phyloP scores from a whole-genome alignment of 2,329 filamentous ascomycete genomes.

The Monilinia vaccinii-corymbosi region DNA sequence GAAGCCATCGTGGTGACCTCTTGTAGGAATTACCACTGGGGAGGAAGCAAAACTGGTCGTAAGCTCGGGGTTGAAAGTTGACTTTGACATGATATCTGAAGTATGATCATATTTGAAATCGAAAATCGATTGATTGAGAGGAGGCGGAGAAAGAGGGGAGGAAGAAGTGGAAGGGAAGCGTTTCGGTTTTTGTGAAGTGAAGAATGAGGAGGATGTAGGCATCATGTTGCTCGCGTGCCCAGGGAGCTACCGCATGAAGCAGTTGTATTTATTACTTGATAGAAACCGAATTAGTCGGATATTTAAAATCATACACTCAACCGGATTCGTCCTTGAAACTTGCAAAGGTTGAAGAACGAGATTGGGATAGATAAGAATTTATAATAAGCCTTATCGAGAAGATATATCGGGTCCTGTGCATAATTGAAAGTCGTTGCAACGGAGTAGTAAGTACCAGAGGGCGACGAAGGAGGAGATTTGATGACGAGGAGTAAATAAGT shows the following conservation, averaged over 20 bases:
- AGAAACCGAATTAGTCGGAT: background rate
- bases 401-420: background rate
- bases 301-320: slow-evolving; percentile 1
- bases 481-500: background rate
- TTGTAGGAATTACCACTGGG: slow-evolving; percentile 21
- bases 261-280: slow-evolving; percentile 9
- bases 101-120: background rate
- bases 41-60: background rate
- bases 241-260: slow-evolving; percentile 7
- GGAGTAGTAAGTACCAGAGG: no score
- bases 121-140: background rate
- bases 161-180: background rate
- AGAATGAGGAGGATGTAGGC: slow-evolving; percentile 8
- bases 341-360: background rate
- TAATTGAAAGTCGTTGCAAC: no score
- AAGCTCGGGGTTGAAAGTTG: background rate
- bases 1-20: slow-evolving; percentile 17
- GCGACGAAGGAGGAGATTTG: background rate
- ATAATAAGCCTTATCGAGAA: background rate
- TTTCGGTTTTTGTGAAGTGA: slow-evolving; percentile 5
- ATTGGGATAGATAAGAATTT: background rate
- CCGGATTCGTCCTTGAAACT: slow-evolving; percentile 1
- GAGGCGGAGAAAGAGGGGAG: background rate
- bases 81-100: slow-evolving; percentile 1
- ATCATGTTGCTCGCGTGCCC: slow-evolving; percentile 9